Base-by-base conservation (phyloP, 164 flowering plant species). In the Berberis thunbergii region DNA sequence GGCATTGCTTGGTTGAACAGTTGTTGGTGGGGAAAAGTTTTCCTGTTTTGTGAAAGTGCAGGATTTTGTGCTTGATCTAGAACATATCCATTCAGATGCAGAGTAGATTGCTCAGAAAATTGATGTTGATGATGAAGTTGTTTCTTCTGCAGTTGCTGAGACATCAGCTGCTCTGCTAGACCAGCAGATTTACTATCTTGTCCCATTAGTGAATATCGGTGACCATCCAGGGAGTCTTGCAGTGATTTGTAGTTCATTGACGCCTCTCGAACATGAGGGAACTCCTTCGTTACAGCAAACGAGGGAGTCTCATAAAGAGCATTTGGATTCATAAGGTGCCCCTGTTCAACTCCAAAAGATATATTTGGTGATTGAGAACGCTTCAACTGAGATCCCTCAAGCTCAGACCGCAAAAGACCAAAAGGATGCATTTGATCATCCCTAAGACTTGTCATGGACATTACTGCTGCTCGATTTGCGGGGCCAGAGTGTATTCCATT, bases 331-430 rank as follows among this genome's bases (percentile, higher is more conserved):
- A 63, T 45, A 66, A 56, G 59, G 39, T 69, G 76, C n/a, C 67
- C 72, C 53, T 64, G 65, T 39, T 59, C 74, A 52, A 64, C 63
- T 49, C 69, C 68, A 9, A 84, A 72, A 48, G 81, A 65, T 64
- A 60, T 62, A 58, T 70, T 77, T 60, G 83, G 73, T 13, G 80
- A 65, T 66, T 79, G 80, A 61, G 41, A 2, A 61, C 62, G 26
- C 26, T 26, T 77, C 41, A 73, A 8, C 66, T 75, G 68, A 61
- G 72, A 59, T 41, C 78, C 79, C 70, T 84, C 87, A 60, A 87
- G 83, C 78, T 91, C 98, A 72, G 98, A 87, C 91, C 86, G 79
- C 45, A 79, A 65, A 67, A 89, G 74, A 41, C 93, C 93, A 78
- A 87, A 80, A 52, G 92, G 98, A 66, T 87, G 90, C 77, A 87